Conservation (phyloP, 1,139 yeast species). For the Lodderomyces theae region DNA sequence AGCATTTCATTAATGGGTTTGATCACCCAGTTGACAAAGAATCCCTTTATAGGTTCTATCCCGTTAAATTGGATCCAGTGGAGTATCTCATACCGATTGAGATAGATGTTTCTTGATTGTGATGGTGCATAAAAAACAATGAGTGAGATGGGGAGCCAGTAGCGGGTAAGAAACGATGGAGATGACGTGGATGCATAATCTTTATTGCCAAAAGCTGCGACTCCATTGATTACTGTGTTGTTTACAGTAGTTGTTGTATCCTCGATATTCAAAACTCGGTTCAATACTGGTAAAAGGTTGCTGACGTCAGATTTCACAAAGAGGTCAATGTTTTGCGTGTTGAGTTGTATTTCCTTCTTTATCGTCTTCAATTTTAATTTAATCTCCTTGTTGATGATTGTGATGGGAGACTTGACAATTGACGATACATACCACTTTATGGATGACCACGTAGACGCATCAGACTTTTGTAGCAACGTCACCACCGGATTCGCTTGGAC, state of each 20-base stretch:
- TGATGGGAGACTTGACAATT: constrained; percentile 19
- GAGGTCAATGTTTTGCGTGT: constrained; percentile 23
- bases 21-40: constrained; percentile 78
- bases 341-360: constrained; percentile 19
- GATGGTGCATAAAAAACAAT: constrained; percentile 50
- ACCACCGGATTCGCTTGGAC: constrained; percentile 15
- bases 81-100: constrained; percentile 50
- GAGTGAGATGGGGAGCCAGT: constrained; percentile 62
- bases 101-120: constrained; percentile 39
- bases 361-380: constrained; percentile 19
- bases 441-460: constrained; percentile 4
- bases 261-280: constrained; percentile 11
- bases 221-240: constrained; percentile 11
- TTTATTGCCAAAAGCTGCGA: constrained; percentile 13
- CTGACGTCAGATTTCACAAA: constrained; percentile 20
- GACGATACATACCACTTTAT: constrained; percentile 11
- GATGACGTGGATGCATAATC: constrained; percentile 21
- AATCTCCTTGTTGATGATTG: constrained; percentile 24
- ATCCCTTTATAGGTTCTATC: constrained; percentile 61
- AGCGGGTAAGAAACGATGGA: constrained; percentile 54
- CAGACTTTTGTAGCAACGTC: constrained; percentile 10
- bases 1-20: constrained; percentile 74
- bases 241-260: constrained; percentile 11
- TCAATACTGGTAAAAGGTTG: constrained; percentile 12
- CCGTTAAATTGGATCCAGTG: constrained; percentile 59